Conservation (phyloP, 768 basidiomycete genomes). For the Xerocomus potaroensis region DNA sequence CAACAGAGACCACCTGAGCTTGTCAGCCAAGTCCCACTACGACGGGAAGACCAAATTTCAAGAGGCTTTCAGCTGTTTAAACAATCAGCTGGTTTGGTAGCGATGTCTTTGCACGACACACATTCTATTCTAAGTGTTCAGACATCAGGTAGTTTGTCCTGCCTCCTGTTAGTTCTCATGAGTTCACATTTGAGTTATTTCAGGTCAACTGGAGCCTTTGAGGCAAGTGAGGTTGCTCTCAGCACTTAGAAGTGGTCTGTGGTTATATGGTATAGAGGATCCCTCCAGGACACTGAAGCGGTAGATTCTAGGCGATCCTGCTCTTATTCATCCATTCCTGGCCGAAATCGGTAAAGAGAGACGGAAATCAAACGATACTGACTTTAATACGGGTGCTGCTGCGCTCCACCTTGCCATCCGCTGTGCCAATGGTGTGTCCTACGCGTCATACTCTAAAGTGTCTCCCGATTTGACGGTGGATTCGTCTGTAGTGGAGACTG, state of each 20-base stretch:
- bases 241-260: slow-evolving; percentile 57
- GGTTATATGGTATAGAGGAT: neutral
- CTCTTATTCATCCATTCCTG: slow-evolving; percentile 79
- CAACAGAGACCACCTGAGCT: no score
- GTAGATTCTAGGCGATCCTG: slow-evolving; percentile 56
- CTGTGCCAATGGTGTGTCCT: slow-evolving; percentile 64
- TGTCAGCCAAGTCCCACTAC: no score
- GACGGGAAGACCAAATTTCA: no score
- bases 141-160: slow-evolving; percentile 13
- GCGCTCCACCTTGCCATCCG: slow-evolving; percentile 81
- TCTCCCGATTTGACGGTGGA: slow-evolving; percentile 2
- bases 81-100: neutral
- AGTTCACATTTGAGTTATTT: slow-evolving; percentile 5
- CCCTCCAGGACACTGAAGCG: neutral
- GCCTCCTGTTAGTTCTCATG: neutral
- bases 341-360: slow-evolving; percentile 67
- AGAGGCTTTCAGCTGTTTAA: neutral
- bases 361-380: slow-evolving; percentile 43
- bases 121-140: slow-evolving; percentile 19
- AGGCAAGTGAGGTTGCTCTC: slow-evolving; percentile 64
- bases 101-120: slow-evolving; percentile 18
- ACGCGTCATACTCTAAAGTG: neutral
- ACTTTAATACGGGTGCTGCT: slow-evolving; percentile 64
- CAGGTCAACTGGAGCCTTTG: slow-evolving; percentile 39
- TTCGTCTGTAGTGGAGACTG: slow-evolving; percentile 52